Percentiles rank a stretch among this genome's conserved stretches.
phyloP scores from a whole-genome alignment of 139 green algal genomes.

The Micractinium conductrix region DNA sequence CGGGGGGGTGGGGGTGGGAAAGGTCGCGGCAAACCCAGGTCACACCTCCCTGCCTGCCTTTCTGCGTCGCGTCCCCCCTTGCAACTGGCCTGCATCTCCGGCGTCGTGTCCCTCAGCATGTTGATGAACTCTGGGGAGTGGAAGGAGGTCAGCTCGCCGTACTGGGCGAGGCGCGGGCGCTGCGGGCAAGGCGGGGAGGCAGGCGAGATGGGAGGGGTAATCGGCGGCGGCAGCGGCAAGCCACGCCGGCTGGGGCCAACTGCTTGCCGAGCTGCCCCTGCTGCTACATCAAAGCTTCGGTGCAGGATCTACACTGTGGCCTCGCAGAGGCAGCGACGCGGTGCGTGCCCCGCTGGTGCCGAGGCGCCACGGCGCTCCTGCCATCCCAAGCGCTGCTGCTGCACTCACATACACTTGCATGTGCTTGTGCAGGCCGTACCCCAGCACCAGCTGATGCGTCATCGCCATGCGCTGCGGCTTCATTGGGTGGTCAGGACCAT shows the following conservation, averaged over 20 bases:
- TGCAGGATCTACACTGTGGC: too few relatives aligned
- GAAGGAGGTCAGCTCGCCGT: conserved; percentile 88
- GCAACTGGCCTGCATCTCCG: conserved; percentile 58
- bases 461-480: conserved; percentile 96
- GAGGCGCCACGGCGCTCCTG: not conserved
- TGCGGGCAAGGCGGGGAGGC: conserved; percentile 40
- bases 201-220: not conserved
- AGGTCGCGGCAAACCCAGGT: too few relatives aligned
- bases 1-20: not conserved
- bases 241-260: not conserved
- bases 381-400: not conserved
- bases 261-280: too few relatives aligned
- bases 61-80: not conserved
- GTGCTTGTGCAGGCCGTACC: conserved; percentile 93
- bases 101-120: conserved; percentile 82
- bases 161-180: conserved; percentile 78
- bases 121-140: conserved; percentile 88
- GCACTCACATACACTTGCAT: conserved; percentile 89
- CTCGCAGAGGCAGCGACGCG: not conserved
- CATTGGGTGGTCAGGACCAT: conserved; percentile 97
- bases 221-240: not conserved
- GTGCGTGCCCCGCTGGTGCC: not conserved
- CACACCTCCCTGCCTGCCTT: too few relatives aligned
- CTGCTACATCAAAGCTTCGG: too few relatives aligned
- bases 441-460: conserved; percentile 94